Percentiles rank a stretch among this genome's conserved stretches.
phyloP scores from a whole-genome alignment of 768 basidiomycete species.

The Pleurotus djamor region DNA sequence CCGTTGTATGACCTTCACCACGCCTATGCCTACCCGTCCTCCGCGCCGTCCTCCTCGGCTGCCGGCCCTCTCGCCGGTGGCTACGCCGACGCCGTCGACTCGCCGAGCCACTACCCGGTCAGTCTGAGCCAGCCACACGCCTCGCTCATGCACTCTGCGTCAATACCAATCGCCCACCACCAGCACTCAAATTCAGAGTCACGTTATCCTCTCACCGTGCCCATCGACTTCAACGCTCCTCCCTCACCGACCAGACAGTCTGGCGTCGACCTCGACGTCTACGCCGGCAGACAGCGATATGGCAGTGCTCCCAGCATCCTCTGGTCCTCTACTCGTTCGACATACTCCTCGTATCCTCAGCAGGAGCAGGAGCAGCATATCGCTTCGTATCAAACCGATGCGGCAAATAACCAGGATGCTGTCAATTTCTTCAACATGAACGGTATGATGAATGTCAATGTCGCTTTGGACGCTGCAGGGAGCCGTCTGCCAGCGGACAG shows the following conservation, averaged over 20 bases:
- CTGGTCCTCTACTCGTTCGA: constrained; percentile 3
- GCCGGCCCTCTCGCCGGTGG: not conserved
- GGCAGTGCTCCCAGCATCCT: constrained; percentile 4
- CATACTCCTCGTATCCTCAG: not conserved
- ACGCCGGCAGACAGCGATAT: constrained; percentile 3
- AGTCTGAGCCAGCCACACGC: not conserved
- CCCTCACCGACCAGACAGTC: constrained; percentile 1
- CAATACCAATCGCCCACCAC: constrained; percentile 5
- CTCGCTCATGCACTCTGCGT: not conserved
- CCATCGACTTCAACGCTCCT: not conserved
- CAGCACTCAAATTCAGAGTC: not conserved
- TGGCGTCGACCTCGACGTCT: not conserved
- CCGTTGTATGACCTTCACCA: not conserved
- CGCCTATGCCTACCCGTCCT: not conserved
- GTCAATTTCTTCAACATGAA: not conserved
- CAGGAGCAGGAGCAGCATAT: not conserved
- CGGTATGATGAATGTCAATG: constrained; percentile 1
- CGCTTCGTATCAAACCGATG: not conserved
- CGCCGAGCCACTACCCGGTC: constrained; percentile 1
- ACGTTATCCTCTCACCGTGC: not conserved
- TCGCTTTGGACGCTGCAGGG: not conserved
- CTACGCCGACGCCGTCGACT: not conserved
- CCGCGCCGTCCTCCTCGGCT: not conserved
- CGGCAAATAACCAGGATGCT: not conserved
- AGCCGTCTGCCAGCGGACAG: constrained; percentile 58